These are phyloP conservation scores for Globomyces sp. DNA, from an alignment of 371 early-diverging fungal genomes.

Conservation along the genomic window DNA sequence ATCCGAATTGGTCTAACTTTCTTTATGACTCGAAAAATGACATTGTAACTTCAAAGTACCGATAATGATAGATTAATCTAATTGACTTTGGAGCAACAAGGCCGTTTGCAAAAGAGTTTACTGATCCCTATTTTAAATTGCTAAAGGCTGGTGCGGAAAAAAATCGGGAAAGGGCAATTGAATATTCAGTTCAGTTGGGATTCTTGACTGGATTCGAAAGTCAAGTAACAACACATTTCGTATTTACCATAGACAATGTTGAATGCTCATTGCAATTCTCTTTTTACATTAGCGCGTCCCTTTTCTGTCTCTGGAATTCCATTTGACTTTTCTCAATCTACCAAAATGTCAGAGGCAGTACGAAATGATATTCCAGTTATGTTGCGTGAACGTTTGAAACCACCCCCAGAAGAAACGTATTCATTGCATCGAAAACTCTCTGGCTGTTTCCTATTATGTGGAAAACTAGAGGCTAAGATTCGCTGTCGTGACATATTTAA, in stretches of 20 bases:
- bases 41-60: neutral
- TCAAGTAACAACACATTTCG: slow-evolving; percentile 33
- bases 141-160: slow-evolving; percentile 70
- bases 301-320: slow-evolving; percentile 55
- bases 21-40: slow-evolving; percentile 72
- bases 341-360: slow-evolving; percentile 74
- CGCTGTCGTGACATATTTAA: slow-evolving; percentile 33
- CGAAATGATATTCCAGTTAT: slow-evolving; percentile 90
- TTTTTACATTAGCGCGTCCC: slow-evolving; percentile 85
- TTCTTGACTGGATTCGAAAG: slow-evolving; percentile 95
- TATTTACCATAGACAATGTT: slow-evolving; percentile 63
- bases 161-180: slow-evolving; percentile 72
- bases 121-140: slow-evolving; percentile 71
- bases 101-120: slow-evolving; percentile 72
- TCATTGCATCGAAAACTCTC: slow-evolving; percentile 92
- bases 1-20: slow-evolving; percentile 98
- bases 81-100: slow-evolving; percentile 95
- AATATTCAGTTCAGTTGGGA: slow-evolving; percentile 78
- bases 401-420: slow-evolving; percentile 96
- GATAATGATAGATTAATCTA: slow-evolving; percentile 58
- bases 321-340: slow-evolving; percentile 71
- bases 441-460: slow-evolving; percentile 90
- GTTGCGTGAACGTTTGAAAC: slow-evolving; percentile 89
- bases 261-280: slow-evolving; percentile 85
- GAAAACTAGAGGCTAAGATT: slow-evolving; percentile 78